Conservation (phyloP, 768 basidiomycete genomes). For the Basidioascus undulatus region DNA sequence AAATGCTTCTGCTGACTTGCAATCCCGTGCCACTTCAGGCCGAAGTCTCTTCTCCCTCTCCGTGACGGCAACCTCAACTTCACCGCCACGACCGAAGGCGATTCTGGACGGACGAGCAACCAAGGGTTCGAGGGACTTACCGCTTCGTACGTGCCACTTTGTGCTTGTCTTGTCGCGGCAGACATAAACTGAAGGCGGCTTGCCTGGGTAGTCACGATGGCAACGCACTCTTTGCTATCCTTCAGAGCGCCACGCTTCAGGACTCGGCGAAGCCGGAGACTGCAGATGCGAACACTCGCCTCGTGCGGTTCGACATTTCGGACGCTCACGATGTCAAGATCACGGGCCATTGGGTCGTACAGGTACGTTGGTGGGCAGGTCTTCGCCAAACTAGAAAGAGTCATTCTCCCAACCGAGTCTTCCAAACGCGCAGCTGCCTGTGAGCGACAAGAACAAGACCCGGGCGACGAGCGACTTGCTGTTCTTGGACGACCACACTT, state of each 20-base stretch:
- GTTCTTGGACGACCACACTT: conserved; percentile 34
- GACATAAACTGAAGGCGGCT: no score
- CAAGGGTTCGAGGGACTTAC: conserved; percentile 40
- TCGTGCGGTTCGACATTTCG: conserved; percentile 17
- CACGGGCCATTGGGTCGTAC: no score
- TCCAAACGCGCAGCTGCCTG: conserved; percentile 28
- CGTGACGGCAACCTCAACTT: conserved; percentile 30
- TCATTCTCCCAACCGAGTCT: conserved; percentile 17
- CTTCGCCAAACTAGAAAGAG: conserved; percentile 22
- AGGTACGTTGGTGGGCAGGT: neutral
- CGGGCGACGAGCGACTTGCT: conserved; percentile 31
- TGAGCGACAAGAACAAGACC: conserved; percentile 29
- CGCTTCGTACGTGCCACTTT: no score
- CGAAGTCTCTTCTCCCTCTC: no score
- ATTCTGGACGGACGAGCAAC: conserved; percentile 31
- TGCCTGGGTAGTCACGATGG: no score
- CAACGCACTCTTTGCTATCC: conserved; percentile 31
- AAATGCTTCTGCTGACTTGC: no score
- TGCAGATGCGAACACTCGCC: conserved; percentile 30
- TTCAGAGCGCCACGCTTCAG: conserved; percentile 38
- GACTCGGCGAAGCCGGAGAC: conserved; percentile 28
- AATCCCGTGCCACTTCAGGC: no score
- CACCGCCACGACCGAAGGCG: conserved; percentile 26
- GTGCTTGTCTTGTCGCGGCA: no score
- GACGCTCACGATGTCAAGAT: neutral